Conservation (phyloP, 2,329 filamentous ascomycete genomes). For the Neobulgaria alba region DNA sequence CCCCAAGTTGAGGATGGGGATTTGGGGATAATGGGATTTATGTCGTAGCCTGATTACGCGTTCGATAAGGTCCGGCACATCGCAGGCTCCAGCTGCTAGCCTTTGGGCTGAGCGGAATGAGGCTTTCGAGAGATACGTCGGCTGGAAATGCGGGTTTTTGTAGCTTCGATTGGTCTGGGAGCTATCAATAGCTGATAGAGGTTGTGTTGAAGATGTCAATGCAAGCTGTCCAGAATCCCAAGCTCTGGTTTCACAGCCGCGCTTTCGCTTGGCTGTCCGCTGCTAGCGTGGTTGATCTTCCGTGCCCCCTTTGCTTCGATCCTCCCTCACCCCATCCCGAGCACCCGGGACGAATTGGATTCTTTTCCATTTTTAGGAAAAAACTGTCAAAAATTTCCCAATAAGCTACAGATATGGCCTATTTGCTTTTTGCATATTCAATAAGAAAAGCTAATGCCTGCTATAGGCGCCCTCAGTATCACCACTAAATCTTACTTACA, state of each 20-base stretch:
- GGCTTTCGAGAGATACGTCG: background rate
- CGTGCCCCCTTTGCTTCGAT: too few relatives aligned
- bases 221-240: background rate
- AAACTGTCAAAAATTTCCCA: too few relatives aligned
- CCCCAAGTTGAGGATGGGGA: background rate
- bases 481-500: too few relatives aligned
- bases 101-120: background rate
- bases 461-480: too few relatives aligned
- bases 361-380: too few relatives aligned
- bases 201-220: background rate
- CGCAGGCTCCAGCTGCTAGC: background rate
- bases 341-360: too few relatives aligned
- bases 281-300: background rate
- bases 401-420: too few relatives aligned
- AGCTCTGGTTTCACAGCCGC: background rate
- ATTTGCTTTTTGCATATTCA: too few relatives aligned
- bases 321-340: too few relatives aligned
- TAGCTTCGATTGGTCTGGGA: background rate
- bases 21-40: background rate
- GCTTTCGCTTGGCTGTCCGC: background rate
- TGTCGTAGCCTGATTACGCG: background rate
- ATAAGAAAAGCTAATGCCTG: too few relatives aligned
- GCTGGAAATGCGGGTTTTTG: background rate
- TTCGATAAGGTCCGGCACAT: background rate
- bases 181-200: background rate